Conservation (phyloP, 2,329 filamentous ascomycete genomes). For the Penicillium sp. region DNA sequence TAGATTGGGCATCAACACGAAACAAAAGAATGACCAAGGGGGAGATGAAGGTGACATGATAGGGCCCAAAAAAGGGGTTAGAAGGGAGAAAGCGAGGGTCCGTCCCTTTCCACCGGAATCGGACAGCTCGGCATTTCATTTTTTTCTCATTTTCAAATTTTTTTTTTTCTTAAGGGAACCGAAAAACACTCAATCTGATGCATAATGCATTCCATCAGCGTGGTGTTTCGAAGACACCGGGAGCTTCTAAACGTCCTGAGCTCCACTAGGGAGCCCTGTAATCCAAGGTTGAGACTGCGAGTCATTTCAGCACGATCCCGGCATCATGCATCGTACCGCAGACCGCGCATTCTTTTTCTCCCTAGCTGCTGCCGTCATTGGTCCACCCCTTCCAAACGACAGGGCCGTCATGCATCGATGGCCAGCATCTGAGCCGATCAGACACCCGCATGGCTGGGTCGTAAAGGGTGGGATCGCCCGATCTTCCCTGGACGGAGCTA, state of each 20-base stretch:
- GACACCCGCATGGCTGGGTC: slow-evolving; percentile 18
- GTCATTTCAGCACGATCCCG: slow-evolving; percentile 13
- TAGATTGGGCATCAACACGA: slow-evolving; percentile 9
- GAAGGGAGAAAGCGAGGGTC: not conserved
- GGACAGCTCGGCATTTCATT: not conserved
- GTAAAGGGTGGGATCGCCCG: slow-evolving; percentile 16
- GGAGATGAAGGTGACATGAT: not conserved
- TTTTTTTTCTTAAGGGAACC: not conserved
- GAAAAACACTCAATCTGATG: slow-evolving; percentile 12
- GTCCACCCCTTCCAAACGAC: slow-evolving; percentile 4
- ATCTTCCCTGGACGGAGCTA: slow-evolving; percentile 10
- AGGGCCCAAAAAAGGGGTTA: not conserved
- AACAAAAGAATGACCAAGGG: slow-evolving; percentile 6
- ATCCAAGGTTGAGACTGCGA: slow-evolving; percentile 18
- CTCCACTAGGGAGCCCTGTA: slow-evolving; percentile 22
- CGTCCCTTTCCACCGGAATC: not conserved
- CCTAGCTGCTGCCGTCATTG: slow-evolving; percentile 8
- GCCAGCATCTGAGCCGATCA: slow-evolving; percentile 24
- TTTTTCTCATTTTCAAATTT: not conserved
- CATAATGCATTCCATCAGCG: not conserved
- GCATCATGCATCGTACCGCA: not conserved
- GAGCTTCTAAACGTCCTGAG: slow-evolving; percentile 3
- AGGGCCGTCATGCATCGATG: slow-evolving; percentile 16
- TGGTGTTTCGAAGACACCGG: not conserved
- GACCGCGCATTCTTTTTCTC: slow-evolving; percentile 6